Conservation (phyloP, 2,329 filamentous ascomycete genomes). For the Hortaea werneckii region DNA sequence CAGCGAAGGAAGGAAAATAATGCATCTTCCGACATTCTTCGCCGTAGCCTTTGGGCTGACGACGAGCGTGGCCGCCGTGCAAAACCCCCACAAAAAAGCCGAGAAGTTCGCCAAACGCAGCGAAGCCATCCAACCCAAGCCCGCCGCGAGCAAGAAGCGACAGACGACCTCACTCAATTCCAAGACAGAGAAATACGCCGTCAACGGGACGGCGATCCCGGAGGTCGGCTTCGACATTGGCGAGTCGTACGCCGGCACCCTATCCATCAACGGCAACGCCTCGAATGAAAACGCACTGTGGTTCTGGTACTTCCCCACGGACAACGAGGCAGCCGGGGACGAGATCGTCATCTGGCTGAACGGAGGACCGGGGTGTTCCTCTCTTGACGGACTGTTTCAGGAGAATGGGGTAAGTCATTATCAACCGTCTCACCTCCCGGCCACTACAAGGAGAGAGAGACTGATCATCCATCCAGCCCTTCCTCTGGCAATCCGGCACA, state of each 20-base stretch:
- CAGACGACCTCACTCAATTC: slow-evolving; percentile 3
- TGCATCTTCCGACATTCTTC: background rate
- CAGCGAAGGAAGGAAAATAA: too few relatives aligned
- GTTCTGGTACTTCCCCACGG: slow-evolving; percentile 42
- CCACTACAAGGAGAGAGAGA: too few relatives aligned
- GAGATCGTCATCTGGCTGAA: slow-evolving; percentile 27
- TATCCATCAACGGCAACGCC: slow-evolving; percentile 16
- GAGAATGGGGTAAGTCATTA: slow-evolving; percentile 34
- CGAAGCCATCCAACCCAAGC: background rate
- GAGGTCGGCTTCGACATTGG: slow-evolving; percentile 25
- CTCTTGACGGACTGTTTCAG: slow-evolving; percentile 36
- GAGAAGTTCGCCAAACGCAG: background rate
- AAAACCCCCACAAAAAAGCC: slow-evolving; percentile 4
- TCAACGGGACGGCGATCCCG: slow-evolving; percentile 19
- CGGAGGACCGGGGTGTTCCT: slow-evolving; percentile 33
- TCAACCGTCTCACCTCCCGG: too few relatives aligned
- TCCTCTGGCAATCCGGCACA: slow-evolving; percentile 29
- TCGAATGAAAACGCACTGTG: slow-evolving; percentile 26
- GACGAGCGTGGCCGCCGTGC: slow-evolving; percentile 3
- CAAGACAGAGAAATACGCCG: slow-evolving; percentile 10
- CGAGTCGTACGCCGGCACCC: slow-evolving; percentile 22
- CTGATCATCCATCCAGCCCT: too few relatives aligned
- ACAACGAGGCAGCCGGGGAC: slow-evolving; percentile 33
- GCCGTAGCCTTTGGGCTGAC: background rate
- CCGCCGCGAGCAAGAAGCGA: background rate